phyloP scores from a whole-genome alignment of 495 filamentous ascomycete species.

The Podospora anserina region DNA sequence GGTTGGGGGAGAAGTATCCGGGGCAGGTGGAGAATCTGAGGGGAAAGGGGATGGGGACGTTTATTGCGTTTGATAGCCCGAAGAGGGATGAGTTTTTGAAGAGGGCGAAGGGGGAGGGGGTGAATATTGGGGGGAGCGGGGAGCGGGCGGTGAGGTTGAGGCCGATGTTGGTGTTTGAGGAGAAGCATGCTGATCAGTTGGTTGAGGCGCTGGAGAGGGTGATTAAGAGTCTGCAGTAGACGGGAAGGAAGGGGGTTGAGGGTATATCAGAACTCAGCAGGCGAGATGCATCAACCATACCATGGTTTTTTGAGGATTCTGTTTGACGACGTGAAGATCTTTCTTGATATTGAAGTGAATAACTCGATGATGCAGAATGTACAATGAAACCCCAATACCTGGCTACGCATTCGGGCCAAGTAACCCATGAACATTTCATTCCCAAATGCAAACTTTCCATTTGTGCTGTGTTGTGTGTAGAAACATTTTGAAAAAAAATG shows the following conservation, averaged over 20 bases:
- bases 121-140: constrained; percentile 93
- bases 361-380: no score
- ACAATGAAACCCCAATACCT: no score
- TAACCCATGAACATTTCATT: no score
- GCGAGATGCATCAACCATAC: no score
- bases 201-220: constrained; percentile 68
- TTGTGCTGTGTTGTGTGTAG: no score
- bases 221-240: constrained; percentile 40
- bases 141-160: constrained; percentile 75
- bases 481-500: no score
- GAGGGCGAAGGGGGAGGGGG: constrained; percentile 74
- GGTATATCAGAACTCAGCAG: background rate
- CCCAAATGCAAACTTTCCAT: no score
- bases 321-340: no score
- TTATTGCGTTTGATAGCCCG: constrained; percentile 93
- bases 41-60: constrained; percentile 92
- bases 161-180: constrained; percentile 96
- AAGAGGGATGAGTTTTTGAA: constrained; percentile 78
- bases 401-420: no score
- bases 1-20: constrained; percentile 71
- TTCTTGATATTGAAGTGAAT: no score
- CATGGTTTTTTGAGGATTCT: no score
- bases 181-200: constrained; percentile 73
- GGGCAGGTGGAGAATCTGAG: constrained; percentile 83
- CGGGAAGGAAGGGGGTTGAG: background rate